phyloP scores from a whole-genome alignment of 2,329 filamentous ascomycete species.

The Sporothrix euskadiensis region DNA sequence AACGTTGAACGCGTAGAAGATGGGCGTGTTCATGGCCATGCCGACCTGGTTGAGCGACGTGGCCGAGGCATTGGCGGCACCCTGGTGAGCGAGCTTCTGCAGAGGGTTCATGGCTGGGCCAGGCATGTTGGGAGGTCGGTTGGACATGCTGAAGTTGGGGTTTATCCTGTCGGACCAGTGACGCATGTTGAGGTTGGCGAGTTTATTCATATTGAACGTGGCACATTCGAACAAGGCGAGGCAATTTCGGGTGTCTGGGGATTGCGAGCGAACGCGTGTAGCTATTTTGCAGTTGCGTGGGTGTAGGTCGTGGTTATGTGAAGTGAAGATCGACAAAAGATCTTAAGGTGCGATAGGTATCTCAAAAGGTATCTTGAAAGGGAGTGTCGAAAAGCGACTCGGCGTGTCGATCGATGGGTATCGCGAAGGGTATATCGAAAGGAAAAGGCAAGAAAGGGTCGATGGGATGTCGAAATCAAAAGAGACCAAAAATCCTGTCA shows the following conservation, averaged over 20 bases:
- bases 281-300: background rate
- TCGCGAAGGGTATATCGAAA: slow-evolving; percentile 10
- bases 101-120: slow-evolving; percentile 59
- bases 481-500: slow-evolving; percentile 12
- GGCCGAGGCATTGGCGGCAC: slow-evolving; percentile 41
- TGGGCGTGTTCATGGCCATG: slow-evolving; percentile 70
- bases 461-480: slow-evolving; percentile 11
- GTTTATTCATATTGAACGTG: slow-evolving; percentile 59
- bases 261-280: background rate
- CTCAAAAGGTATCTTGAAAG: background rate
- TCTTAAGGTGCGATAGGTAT: background rate
- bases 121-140: slow-evolving; percentile 54
- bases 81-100: slow-evolving; percentile 55
- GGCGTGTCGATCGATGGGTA: background rate
- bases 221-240: slow-evolving; percentile 41
- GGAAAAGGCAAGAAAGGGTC: background rate
- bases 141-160: slow-evolving; percentile 65
- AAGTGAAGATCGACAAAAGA: background rate
- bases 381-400: background rate
- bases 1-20: slow-evolving; percentile 96
- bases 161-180: slow-evolving; percentile 71
- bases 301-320: background rate
- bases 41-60: slow-evolving; percentile 52
- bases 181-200: slow-evolving; percentile 64
- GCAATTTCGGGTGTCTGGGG: background rate